Evolutionary conservation across 768 basidiomycete genomes (phyloP).

Genomic region (Tremella mesenterica): DNA sequence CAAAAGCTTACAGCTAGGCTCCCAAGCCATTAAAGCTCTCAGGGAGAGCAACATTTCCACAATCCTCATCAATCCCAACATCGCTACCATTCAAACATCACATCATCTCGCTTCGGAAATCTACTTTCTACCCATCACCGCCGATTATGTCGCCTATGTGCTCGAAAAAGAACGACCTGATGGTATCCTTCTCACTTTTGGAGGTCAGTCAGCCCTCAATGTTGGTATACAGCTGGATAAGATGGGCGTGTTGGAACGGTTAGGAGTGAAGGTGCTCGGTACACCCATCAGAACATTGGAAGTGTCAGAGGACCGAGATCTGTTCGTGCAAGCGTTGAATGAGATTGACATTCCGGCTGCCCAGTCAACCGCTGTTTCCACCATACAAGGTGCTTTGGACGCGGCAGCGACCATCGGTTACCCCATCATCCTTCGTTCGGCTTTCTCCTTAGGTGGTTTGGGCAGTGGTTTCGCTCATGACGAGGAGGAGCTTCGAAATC

Average conservation of each 20-base stretch:
- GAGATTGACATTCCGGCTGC: constrained; percentile 96
- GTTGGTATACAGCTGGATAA: constrained; percentile 93
- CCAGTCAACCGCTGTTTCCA: constrained; percentile 92
- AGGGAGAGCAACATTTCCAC: constrained; percentile 89
- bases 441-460: constrained; percentile 94
- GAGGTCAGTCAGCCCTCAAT: constrained; percentile 94
- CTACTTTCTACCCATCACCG: constrained; percentile 91
- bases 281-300: constrained; percentile 91
- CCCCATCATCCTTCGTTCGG: constrained; percentile 87
- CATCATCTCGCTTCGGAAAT: constrained; percentile 94
- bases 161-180: constrained; percentile 97
- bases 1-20: constrained; percentile 48
- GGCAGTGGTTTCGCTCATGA: constrained; percentile 97
- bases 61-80: constrained; percentile 96
- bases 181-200: constrained; percentile 93
- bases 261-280: constrained; percentile 87
- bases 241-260: constrained; percentile 88
- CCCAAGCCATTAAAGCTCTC: constrained; percentile 95
- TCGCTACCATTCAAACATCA: constrained; percentile 98
- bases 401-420: constrained; percentile 90
- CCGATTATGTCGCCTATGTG: constrained; percentile 97
- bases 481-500: constrained; percentile 84
- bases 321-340: constrained; percentile 92
- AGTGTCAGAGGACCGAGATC: constrained; percentile 90
- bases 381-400: constrained; percentile 79